Conservation (phyloP, 305 asterid species). For the Fraxinus baroniana region DNA sequence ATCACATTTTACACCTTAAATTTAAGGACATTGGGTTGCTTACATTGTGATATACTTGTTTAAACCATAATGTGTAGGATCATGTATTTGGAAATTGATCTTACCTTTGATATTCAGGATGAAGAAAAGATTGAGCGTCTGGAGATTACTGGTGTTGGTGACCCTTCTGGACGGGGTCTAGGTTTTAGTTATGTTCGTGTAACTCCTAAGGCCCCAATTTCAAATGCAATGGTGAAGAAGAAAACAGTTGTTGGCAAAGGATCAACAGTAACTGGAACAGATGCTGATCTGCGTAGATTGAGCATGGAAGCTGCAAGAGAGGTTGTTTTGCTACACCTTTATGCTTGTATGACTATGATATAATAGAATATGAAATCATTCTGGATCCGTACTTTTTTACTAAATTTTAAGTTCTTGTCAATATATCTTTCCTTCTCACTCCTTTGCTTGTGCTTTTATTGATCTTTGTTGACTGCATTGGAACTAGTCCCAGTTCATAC, state of each 20-base stretch:
- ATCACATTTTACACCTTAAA: neutral
- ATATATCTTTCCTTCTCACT: neutral
- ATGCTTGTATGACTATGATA: conserved; percentile 10
- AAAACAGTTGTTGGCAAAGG: conserved; percentile 82
- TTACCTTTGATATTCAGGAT: conserved; percentile 49
- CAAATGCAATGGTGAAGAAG: conserved; percentile 78
- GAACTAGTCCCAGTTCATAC: neutral
- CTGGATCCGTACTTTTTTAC: neutral
- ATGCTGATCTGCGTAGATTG: conserved; percentile 97
- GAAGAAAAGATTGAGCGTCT: conserved; percentile 95
- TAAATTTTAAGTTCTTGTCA: neutral
- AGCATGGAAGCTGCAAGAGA: conserved; percentile 99
- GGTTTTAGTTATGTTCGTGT: conserved; percentile 97
- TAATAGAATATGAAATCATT: neutral
- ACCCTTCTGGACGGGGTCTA: conserved; percentile 98
- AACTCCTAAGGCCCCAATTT: conserved; percentile 82
- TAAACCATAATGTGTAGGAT: neutral
- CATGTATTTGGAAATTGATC: conserved; percentile 12
- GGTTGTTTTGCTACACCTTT: conserved; percentile 35
- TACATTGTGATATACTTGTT: neutral
- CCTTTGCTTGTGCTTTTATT: neutral
- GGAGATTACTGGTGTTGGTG: conserved; percentile 98
- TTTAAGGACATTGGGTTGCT: neutral
- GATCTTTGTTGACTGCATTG: neutral
- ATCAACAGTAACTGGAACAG: conserved; percentile 96